Evolutionary conservation across 73 alveolate genomes (phyloP), one percentile per base, ranked within the genome.

Genomic region (Tetrahymena malaccensis): DNA sequence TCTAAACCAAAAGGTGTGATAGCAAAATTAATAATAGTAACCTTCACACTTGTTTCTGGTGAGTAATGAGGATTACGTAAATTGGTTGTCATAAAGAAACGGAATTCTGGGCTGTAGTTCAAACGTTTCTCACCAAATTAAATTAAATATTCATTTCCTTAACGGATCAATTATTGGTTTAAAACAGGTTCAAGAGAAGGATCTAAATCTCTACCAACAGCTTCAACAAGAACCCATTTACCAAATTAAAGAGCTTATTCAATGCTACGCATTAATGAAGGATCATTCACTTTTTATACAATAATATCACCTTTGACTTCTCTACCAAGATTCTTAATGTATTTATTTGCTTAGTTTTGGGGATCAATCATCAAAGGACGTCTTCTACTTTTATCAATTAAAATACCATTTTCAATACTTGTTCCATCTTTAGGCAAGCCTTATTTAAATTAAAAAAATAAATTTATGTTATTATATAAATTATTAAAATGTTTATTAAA

Each of bases 331-430:
- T 98, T 98, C 98, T 99, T 99, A 97, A 99, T 98, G 96, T 97
- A 99, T 94, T 98, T 99, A 98, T 99, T 99, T 40, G 99, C 99
- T 96, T 97, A 96, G 85, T 98, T 98, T 94, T 99, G 99, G 35
- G 99, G 99, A 95, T 99, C 99, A 96, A 99, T 99, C 99, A 99
- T 99, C 95, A 99, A 98, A 19, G 99, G 99, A 99, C 99, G 99
- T 95, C 99, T 97, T 97, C 99, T 98, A 85, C 99, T 95, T 94
- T 98, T 98, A 94, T 97, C 98, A 96, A 99, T 98, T 34, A 99
- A 98, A 83, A 98, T 99, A 55, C 99, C 99, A 94, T 99, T 99
- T 97, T 99, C 99, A 55, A 99, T 98, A 43, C 99, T 97, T 56
- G 99, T 97, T 83, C 98, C 98, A 96, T 99, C 99, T 95, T 99